phyloP scores from a whole-genome alignment of 345 rosid genomes.

The Raphanus raphanistrum region DNA sequence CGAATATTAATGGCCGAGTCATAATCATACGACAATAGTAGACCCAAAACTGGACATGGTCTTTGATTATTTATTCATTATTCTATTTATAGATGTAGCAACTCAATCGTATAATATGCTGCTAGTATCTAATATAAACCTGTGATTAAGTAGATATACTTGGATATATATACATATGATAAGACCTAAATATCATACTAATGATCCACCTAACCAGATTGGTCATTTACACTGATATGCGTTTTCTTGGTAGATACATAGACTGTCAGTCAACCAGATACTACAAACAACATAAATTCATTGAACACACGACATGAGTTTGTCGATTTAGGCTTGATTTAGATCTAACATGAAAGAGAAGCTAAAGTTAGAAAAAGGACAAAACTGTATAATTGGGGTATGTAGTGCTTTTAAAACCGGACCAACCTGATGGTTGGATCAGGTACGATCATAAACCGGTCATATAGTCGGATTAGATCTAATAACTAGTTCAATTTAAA shows the following conservation, averaged over 20 bases:
- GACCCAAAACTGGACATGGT: conserved; percentile 26
- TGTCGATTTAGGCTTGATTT: neutral
- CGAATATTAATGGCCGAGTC: conserved; percentile 11
- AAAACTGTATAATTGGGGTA: neutral
- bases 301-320: neutral
- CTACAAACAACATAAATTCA: neutral
- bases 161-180: neutral
- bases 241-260: conserved; percentile 11
- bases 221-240: conserved; percentile 11
- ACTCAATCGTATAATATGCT: neutral
- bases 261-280: neutral
- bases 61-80: conserved; percentile 10
- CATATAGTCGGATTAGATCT: no score
- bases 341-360: neutral
- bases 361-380: neutral
- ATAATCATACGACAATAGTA: conserved; percentile 8
- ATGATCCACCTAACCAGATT: conserved; percentile 14
- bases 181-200: neutral
- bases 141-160: neutral
- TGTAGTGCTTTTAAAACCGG: no score
- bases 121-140: neutral
- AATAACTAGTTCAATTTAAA: no score
- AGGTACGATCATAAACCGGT: no score
- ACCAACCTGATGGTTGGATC: no score
- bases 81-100: conserved; percentile 1